phyloP scores from a whole-genome alignment of 148 eudicot genomes.

The Vaccinium corymbosum region DNA sequence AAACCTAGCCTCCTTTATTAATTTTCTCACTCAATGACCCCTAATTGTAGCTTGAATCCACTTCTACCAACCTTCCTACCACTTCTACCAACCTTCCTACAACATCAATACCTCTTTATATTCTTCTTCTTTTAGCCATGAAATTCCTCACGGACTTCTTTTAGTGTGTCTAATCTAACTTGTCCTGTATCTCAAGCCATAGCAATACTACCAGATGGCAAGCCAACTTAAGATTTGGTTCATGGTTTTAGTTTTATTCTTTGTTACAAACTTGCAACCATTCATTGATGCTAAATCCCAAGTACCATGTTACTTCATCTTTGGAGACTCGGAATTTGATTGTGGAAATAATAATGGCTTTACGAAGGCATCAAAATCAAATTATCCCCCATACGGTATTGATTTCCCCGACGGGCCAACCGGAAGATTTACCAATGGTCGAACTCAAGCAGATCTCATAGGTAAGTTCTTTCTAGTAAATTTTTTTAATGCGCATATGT shows the following conservation, averaged over 20 bases:
- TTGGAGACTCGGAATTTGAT: conserved; percentile 41
- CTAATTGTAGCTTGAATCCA: too few species aligned
- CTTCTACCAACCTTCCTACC: too few species aligned
- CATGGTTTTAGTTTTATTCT: not conserved
- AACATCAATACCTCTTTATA: not conserved
- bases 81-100: too few species aligned
- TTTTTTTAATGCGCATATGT: too few species aligned
- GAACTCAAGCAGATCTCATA: conserved; percentile 26
- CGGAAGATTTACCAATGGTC: conserved; percentile 32
- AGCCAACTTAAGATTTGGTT: not conserved
- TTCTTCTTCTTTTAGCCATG: not conserved
- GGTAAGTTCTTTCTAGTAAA: conserved; percentile 9
- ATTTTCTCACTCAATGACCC: too few species aligned
- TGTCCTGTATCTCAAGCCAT: not conserved
- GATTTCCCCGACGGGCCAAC: conserved; percentile 42
- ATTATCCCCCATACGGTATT: conserved; percentile 42
- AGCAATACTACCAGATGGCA: not conserved
- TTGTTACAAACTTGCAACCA: not conserved
- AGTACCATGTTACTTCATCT: conserved; percentile 40
- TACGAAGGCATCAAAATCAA: conserved; percentile 18
- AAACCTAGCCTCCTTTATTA: too few species aligned
- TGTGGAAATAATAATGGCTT: conserved; percentile 40
- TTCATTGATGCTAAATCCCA: conserved; percentile 16
- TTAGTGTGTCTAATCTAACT: not conserved
- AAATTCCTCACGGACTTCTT: not conserved